phyloP scores from a whole-genome alignment of 805 yeast genomes.

The Spathaspora hagerdaliae region DNA sequence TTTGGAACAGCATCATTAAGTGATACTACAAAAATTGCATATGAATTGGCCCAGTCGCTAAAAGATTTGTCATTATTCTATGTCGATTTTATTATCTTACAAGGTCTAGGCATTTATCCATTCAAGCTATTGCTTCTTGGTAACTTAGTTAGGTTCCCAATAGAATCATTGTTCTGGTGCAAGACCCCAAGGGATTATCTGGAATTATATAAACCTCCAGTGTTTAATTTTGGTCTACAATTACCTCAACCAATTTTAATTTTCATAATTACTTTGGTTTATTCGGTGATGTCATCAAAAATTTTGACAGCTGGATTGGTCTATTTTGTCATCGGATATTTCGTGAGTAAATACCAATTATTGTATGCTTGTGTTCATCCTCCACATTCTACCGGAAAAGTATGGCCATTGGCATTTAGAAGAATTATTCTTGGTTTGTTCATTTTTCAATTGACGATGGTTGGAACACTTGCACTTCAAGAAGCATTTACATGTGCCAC shows the following conservation, averaged over 20 bases:
- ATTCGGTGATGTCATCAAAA: slow-evolving; percentile 86
- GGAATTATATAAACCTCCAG: slow-evolving; percentile 79
- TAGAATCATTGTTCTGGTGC: slow-evolving; percentile 51
- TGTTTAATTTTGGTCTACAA: slow-evolving; percentile 85
- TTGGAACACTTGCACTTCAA: slow-evolving; percentile 81
- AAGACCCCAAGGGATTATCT: slow-evolving; percentile 82
- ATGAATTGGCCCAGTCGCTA: slow-evolving; percentile 77
- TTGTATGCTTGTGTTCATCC: slow-evolving; percentile 90
- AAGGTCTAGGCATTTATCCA: slow-evolving; percentile 88
- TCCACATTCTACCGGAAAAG: slow-evolving; percentile 94
- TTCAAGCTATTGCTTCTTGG: slow-evolving; percentile 81
- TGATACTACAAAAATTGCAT: slow-evolving; percentile 87
- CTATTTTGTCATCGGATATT: slow-evolving; percentile 81
- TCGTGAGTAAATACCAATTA: slow-evolving; percentile 86
- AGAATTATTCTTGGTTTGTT: slow-evolving; percentile 77
- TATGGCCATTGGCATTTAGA: slow-evolving; percentile 88
- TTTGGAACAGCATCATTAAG: slow-evolving; percentile 89
- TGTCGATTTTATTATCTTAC: slow-evolving; percentile 78
- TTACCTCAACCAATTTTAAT: slow-evolving; percentile 89
- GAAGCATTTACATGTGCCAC: slow-evolving; percentile 75
- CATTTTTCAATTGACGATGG: slow-evolving; percentile 87
- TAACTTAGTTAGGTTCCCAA: slow-evolving; percentile 66
- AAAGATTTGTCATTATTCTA: slow-evolving; percentile 80
- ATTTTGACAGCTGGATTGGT: slow-evolving; percentile 79
- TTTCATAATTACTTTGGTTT: slow-evolving; percentile 77